Evolutionary conservation across 108 stramenopile species (phyloP), one percentile per base, ranked within the genome.

Genomic region (Discostella stelligeroides): DNA sequence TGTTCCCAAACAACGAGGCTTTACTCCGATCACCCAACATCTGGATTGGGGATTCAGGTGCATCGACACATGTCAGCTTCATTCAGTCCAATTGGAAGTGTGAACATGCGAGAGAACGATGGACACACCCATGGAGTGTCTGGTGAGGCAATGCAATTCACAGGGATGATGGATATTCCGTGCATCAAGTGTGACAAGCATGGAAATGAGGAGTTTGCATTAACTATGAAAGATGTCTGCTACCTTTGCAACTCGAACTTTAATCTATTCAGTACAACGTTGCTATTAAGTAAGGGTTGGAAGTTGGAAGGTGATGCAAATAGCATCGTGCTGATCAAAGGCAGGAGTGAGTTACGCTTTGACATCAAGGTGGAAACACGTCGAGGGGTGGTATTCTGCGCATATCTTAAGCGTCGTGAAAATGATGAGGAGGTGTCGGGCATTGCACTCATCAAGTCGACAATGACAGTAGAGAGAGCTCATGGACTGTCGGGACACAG

Each of bases 341-440:
- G 66, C 10, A 42, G 25, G 14, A 15, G 4, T 18, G 28, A 28
- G n/a, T 13, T 83, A 21, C 18, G 15, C 9, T 83, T 83, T 49
- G 82, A 83, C 37, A 83, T 79, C 34, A 46, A 55, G 63, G 63
- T 82, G 15, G 29, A 55, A 9, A 72, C 76, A 2, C 13, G 10
- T 24, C 40, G 40, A 45, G 75, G 81, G 0, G 49, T 27, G 13
- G 14, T 82, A 18, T 82, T 74, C 45, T 18, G 30, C 12, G 38
- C 50, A 14, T 49, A 49, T 17, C 46, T 80, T 46, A 62, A 73
- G 23, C 41, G 66, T n/a, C n/a, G n/a, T n/a, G n/a, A n/a, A 27
- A 24, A 46, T 7, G 10, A 21, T 7, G 60, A 60, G n/a, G 43
- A 51, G n/a, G 59, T 11, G n/a, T 18, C 30, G 10, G 66, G 24